A percentile compares a stretch with the other conserved stretches of the same genome.
Conservation (phyloP, 2,329 filamentous ascomycete species). For the Fusarium sp. region DNA sequence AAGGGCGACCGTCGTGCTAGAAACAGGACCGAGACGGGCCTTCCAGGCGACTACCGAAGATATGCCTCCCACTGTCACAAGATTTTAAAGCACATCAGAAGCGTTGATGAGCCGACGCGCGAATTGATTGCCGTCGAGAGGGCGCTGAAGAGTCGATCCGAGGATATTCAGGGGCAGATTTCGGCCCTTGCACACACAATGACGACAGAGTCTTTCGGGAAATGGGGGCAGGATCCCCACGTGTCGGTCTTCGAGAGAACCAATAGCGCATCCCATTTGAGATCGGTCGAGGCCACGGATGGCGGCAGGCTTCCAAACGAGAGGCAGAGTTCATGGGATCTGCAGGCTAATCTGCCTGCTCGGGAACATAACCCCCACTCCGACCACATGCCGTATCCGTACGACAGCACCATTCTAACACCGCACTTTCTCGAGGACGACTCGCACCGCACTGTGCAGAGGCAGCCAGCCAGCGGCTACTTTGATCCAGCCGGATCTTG, state of each 20-base stretch:
- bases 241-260: constrained; percentile 42
- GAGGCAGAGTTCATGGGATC: constrained; percentile 16
- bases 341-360: constrained; percentile 19
- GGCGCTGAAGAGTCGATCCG: constrained; percentile 27
- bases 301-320: constrained; percentile 11
- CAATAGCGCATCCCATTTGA: constrained; percentile 34
- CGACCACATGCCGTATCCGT: constrained; percentile 36
- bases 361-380: constrained; percentile 20
- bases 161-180: constrained; percentile 32
- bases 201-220: constrained; percentile 23
- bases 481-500: constrained; percentile 25
- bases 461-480: constrained; percentile 6
- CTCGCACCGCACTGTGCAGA: constrained; percentile 12
- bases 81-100: constrained; percentile 35
- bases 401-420: constrained; percentile 29
- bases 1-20: constrained; percentile 28
- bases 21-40: constrained; percentile 29
- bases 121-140: constrained; percentile 23
- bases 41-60: constrained; percentile 41
- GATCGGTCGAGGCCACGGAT: constrained; percentile 26
- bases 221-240: constrained; percentile 30
- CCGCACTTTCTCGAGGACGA: constrained; percentile 18
- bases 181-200: constrained; percentile 27
- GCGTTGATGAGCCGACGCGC: constrained; percentile 25
- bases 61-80: constrained; percentile 37